Percentiles rank a stretch among this genome's conserved stretches.
Evolutionary conservation across 768 basidiomycete genomes (phyloP).

Genomic region (Strobilomyces echinocephalus): DNA sequence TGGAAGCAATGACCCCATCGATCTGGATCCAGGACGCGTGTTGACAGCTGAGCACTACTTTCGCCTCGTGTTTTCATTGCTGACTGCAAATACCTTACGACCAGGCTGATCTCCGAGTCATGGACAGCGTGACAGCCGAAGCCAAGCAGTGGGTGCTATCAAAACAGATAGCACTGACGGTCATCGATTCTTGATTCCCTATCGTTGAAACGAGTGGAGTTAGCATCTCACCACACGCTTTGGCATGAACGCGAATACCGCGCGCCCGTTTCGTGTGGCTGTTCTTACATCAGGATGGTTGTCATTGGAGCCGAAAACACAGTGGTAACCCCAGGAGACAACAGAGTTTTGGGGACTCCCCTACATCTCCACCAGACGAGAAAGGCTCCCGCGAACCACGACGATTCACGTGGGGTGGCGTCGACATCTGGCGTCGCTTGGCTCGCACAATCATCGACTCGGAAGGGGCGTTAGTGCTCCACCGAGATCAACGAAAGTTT

Average conservation of each 20-base stretch:
- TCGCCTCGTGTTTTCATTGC: constrained; percentile 19
- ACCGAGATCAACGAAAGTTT: neutral
- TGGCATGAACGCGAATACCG: neutral
- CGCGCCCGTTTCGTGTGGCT: neutral
- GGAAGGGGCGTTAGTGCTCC: neutral
- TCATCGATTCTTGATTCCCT: neutral
- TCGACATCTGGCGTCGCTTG: constrained; percentile 1
- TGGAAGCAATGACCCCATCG: neutral
- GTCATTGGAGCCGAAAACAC: neutral
- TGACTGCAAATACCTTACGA: neutral
- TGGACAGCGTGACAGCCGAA: neutral
- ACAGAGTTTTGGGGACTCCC: neutral
- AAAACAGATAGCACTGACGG: neutral
- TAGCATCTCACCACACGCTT: neutral
- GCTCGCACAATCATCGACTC: constrained; percentile 2
- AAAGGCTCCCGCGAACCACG: constrained; percentile 16
- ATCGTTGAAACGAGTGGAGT: constrained; percentile 6
- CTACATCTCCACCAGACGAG: neutral
- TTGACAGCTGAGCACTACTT: neutral
- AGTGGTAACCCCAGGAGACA: neutral
- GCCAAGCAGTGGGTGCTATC: neutral
- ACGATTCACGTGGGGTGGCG: neutral
- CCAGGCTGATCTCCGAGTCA: constrained; percentile 1
- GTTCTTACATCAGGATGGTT: neutral
- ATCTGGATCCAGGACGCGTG: neutral